Conservation (phyloP, 2,329 filamentous ascomycete genomes). For the Moelleriella libera region DNA sequence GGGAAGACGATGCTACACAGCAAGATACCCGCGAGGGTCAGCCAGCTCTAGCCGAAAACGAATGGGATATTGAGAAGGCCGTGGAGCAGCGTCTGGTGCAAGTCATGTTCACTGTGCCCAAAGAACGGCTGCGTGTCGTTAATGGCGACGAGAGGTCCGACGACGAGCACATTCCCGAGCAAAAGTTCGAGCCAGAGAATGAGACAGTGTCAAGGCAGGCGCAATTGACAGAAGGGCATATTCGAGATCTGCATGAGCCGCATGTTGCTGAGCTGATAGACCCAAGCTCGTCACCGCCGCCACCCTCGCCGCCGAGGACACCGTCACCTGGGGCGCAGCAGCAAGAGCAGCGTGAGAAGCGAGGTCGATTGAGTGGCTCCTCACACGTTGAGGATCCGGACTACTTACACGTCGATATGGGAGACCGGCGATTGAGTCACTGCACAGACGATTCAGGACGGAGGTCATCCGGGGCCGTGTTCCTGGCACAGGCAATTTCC, state of each 20-base stretch:
- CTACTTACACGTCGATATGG: constrained; percentile 5
- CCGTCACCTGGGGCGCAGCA: too few relatives aligned
- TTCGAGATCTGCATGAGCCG: constrained; percentile 8
- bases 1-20: constrained; percentile 22
- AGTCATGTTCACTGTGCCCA: constrained; percentile 88
- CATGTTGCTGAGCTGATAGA: constrained; percentile 27
- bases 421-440: constrained; percentile 10
- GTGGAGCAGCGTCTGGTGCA: constrained; percentile 60
- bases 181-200: too few relatives aligned
- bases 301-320: neutral
- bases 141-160: constrained; percentile 49
- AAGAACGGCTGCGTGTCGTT: constrained; percentile 74
- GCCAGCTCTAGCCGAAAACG: constrained; percentile 32
- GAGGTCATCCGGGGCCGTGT: constrained; percentile 18
- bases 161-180: constrained; percentile 11
- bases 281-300: constrained; percentile 8
- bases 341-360: neutral
- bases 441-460: constrained; percentile 15
- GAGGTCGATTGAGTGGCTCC: neutral
- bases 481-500: constrained; percentile 33
- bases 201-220: neutral
- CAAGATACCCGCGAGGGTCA: constrained; percentile 4
- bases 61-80: constrained; percentile 66
- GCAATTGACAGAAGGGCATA: constrained; percentile 1
- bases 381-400: constrained; percentile 1